Evolutionary conservation across 306 rosid genomes (phyloP), one percentile per base, ranked within the genome.

Genomic region (Mucuna pruriens): DNA sequence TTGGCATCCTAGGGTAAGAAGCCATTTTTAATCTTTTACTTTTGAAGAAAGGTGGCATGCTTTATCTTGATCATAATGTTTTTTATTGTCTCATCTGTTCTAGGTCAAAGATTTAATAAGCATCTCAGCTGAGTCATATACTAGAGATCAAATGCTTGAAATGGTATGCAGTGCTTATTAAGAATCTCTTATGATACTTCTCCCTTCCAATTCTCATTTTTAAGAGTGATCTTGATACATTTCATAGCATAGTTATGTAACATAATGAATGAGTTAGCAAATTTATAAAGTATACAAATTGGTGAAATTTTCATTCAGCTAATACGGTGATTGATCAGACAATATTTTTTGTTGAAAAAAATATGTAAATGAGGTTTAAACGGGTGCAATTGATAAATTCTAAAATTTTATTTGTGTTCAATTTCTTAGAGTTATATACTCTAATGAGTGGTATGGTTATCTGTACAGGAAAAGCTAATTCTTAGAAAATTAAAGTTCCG

Each of bases 1-100:
- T 77, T 95, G 98, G 98, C 98, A 93, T 90, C 98, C 98, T 36
- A 88, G 93, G 87, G 99, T 91, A 84, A 52, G 74, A 46, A 79
- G 52, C 38, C 67, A 19, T 71, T 69, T 20, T 74, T 23, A 71
- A 82, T 78, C 48, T 48, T 39, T 29, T 38, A 42, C 22, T 57
- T 19, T 54, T 39, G 46, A 70, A 69, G 67, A 49, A 78, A 34
- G 45, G 25, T 45, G 45, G 46, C 39, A 45, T 46, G 81, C 36
- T 75, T 70, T 20, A 52, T 76, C 44, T 16, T 63, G 55, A 74
- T 65, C 79, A 46, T 58, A 25, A 13, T 74, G 42, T 67, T 67
- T 71, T 75, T 52, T 23, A 57, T 22, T 85, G 74, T 48, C 76
- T 76, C 34, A 9, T 77, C 22, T 80, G 8, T 86, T 84, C 7